phyloP scores from a whole-genome alignment of 305 asterid species.

The Fraxinus sp. region DNA sequence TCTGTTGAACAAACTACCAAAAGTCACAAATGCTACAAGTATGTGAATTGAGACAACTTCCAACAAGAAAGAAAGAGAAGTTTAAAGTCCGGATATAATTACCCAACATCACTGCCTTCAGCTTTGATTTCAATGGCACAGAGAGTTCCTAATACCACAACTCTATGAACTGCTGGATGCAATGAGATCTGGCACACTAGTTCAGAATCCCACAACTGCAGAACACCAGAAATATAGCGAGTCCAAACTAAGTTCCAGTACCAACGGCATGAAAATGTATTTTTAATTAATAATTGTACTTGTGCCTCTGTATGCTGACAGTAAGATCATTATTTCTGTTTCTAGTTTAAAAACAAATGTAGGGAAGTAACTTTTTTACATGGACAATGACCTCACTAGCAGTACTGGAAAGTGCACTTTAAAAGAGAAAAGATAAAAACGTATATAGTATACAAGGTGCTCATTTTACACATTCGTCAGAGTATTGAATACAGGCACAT shows the following conservation, averaged over 20 bases:
- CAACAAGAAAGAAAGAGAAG: slow-evolving; percentile 10
- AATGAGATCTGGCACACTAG: slow-evolving; percentile 60
- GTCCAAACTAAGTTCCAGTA: background rate
- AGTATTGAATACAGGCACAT: background rate
- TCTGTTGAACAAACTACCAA: background rate
- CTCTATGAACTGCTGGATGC: slow-evolving; percentile 73
- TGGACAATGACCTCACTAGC: background rate
- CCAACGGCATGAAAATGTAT: background rate
- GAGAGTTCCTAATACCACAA: slow-evolving; percentile 78
- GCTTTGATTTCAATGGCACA: slow-evolving; percentile 85
- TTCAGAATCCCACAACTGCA: slow-evolving; percentile 79
- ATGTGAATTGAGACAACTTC: background rate
- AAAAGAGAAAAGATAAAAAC: background rate
- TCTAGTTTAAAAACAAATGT: background rate
- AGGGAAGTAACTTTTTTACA: no score
- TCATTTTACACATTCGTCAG: background rate
- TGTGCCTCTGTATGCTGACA: background rate
- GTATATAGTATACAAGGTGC: background rate
- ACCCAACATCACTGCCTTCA: slow-evolving; percentile 80
- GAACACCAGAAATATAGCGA: slow-evolving; percentile 2
- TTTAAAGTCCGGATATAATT: slow-evolving; percentile 24
- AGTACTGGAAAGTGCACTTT: background rate
- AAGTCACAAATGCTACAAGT: background rate
- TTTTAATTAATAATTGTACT: background rate
- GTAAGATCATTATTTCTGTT: background rate